phyloP scores from a whole-genome alignment of 2,329 filamentous ascomycete species.

The Proliferodiscus dingleyae region DNA sequence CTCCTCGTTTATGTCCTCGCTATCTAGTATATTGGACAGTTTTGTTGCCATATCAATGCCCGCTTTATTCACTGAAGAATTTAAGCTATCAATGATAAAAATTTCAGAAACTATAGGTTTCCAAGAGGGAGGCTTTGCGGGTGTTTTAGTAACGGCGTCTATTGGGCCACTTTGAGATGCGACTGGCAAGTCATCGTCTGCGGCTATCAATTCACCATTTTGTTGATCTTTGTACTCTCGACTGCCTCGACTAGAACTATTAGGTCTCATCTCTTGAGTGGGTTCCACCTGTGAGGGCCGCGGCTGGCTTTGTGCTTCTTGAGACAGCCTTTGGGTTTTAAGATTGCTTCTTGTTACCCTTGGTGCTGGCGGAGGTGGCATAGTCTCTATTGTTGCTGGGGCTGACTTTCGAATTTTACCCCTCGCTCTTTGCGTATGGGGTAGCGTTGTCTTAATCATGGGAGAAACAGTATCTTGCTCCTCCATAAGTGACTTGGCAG shows the following conservation, averaged over 20 bases:
- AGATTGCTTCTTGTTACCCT: conserved; percentile 1
- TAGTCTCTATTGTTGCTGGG: background rate
- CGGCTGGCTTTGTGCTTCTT: background rate
- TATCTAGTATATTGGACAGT: background rate
- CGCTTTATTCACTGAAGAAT: background rate
- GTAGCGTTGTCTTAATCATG: background rate
- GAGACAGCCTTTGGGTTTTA: background rate
- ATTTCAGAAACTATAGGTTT: background rate
- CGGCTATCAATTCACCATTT: no score
- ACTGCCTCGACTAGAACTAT: no score
- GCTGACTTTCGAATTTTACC: background rate
- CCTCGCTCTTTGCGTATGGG: background rate
- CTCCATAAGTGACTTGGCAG: no score
- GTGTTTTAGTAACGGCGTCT: no score
- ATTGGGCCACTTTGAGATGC: no score
- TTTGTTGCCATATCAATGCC: conserved; percentile 1
- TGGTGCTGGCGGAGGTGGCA: background rate
- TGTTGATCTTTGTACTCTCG: no score
- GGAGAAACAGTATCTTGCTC: no score
- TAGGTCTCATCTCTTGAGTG: no score
- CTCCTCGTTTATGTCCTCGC: background rate
- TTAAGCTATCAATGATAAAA: background rate
- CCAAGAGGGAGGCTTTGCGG: no score
- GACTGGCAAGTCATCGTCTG: no score
- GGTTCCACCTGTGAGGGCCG: no score